phyloP scores from a whole-genome alignment of 108 stramenopile genomes.

The Cyclostephanos tholiformis region DNA sequence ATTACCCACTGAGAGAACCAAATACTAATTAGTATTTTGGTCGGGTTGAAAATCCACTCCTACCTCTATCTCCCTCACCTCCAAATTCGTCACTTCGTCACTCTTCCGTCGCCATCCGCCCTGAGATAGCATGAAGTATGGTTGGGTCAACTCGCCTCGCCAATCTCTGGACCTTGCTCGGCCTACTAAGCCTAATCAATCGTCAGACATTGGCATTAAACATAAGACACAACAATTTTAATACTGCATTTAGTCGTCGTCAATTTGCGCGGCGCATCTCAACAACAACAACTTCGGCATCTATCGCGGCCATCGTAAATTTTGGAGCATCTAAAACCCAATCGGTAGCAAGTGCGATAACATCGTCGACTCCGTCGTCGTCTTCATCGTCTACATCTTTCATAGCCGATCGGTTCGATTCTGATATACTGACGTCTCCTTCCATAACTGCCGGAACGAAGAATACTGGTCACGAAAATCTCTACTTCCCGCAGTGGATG shows the following conservation, averaged over 20 bases:
- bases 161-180: neutral
- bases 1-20: too few species aligned
- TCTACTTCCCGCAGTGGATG: conserved; percentile 66
- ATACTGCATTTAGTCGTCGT: conserved; percentile 32
- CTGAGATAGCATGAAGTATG: neutral
- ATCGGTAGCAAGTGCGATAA: neutral
- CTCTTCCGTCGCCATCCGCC: too few species aligned
- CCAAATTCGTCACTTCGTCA: too few species aligned
- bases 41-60: too few species aligned
- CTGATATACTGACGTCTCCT: conserved; percentile 59
- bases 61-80: too few species aligned
- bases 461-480: conserved; percentile 70
- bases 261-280: conserved; percentile 24
- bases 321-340: neutral
- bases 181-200: neutral
- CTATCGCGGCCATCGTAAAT: conserved; percentile 2
- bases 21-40: too few species aligned
- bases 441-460: conserved; percentile 57
- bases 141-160: neutral
- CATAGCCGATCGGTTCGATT: conserved; percentile 52
- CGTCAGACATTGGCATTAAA: conserved; percentile 8
- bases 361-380: neutral
- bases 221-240: neutral
- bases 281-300: conserved; percentile 3
- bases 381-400: conserved; percentile 12